phyloP scores from a whole-genome alignment of 345 rosid species.

The Eutrema heterophyllum region DNA sequence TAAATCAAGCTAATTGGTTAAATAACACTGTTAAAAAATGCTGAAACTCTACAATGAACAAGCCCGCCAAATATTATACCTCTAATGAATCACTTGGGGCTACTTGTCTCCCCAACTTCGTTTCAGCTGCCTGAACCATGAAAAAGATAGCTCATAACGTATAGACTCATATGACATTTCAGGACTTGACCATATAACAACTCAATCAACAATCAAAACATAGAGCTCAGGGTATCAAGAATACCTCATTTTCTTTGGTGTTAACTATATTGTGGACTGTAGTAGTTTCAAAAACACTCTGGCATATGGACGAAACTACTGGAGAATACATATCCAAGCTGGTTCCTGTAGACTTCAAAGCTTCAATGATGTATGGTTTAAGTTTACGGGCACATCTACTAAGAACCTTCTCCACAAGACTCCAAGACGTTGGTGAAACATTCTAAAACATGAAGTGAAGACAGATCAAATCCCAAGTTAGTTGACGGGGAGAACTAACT shows the following conservation, averaged over 20 bases:
- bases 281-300: constrained; percentile 20
- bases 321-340: constrained; percentile 54
- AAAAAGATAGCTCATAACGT: constrained; percentile 7
- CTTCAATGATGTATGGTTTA: constrained; percentile 51
- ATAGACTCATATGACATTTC: constrained; percentile 1
- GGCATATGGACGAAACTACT: constrained; percentile 45
- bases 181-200: background rate
- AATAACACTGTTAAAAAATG: background rate
- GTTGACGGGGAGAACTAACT: background rate
- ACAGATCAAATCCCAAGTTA: constrained; percentile 6
- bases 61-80: background rate
- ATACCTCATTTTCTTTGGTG: constrained; percentile 45
- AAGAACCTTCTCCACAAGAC: constrained; percentile 48
- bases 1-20: constrained; percentile 7
- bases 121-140: constrained; percentile 18
- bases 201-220: background rate
- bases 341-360: constrained; percentile 39
- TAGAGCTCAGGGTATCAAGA: constrained; percentile 15
- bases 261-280: background rate
- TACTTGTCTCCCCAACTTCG: background rate
- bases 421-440: constrained; percentile 43
- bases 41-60: constrained; percentile 6
- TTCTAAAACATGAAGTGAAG: constrained; percentile 33
- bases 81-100: background rate
- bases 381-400: constrained; percentile 57